phyloP scores from a whole-genome alignment of 2,329 filamentous ascomycete species.

The Decorospora gaudefroyi region DNA sequence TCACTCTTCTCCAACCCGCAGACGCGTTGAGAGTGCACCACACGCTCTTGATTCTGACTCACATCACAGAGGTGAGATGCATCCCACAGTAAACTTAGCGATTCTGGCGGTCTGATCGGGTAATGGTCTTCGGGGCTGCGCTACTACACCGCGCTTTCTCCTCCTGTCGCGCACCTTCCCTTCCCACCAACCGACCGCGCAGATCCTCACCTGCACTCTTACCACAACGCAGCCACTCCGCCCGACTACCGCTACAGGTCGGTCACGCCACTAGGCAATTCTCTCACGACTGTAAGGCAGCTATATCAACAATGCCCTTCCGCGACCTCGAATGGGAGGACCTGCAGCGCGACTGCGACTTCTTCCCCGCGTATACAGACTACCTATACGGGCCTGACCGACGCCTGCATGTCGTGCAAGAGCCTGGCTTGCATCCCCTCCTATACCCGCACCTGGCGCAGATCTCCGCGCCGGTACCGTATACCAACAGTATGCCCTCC shows the following conservation, averaged over 20 bases:
- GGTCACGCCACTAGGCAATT: not conserved
- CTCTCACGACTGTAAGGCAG: not conserved
- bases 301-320: constrained; percentile 21
- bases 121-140: not conserved
- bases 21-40: too few species aligned
- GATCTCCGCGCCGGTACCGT: not conserved
- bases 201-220: not conserved
- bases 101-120: too few species aligned
- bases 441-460: constrained; percentile 5
- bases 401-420: constrained; percentile 13
- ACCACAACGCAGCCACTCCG: not conserved
- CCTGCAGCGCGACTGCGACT: constrained; percentile 20
- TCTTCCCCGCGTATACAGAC: constrained; percentile 32
- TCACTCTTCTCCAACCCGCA: too few species aligned
- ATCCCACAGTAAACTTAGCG: too few species aligned
- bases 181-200: not conserved
- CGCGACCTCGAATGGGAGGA: constrained; percentile 25
- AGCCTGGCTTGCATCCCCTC: constrained; percentile 25
- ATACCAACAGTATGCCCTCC: constrained; percentile 14
- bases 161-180: not conserved
- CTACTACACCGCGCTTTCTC: constrained; percentile 4
- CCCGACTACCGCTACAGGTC: not conserved
- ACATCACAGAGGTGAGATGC: too few species aligned
- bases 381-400: constrained; percentile 25
- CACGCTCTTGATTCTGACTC: too few species aligned